Conservation (phyloP, 192 early-diverging fungal species). For the Haplosporangium gracile region DNA sequence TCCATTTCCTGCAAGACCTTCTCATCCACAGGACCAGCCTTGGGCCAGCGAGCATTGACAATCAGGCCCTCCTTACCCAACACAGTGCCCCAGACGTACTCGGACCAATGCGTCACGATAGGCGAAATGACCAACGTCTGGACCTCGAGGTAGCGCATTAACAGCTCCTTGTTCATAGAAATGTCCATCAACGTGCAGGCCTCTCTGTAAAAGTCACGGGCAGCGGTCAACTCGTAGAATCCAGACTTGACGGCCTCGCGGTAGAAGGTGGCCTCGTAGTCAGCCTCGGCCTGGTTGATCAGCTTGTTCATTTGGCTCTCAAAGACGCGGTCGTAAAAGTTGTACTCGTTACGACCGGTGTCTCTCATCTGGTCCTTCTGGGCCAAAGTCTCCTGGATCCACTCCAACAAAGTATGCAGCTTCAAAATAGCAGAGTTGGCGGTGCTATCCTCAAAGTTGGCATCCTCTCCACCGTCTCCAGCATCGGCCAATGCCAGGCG, state of each 20-base stretch:
- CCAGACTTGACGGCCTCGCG: constrained; percentile 93
- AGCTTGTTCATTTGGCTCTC: constrained; percentile 89
- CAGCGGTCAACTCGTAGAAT: constrained; percentile 90
- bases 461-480: constrained; percentile 96
- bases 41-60: constrained; percentile 74
- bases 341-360: constrained; percentile 62
- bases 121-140: constrained; percentile 91
- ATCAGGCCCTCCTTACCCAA: constrained; percentile 79
- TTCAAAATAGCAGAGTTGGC: constrained; percentile 97
- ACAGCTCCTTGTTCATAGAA: constrained; percentile 87
- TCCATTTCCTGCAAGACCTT: constrained; percentile 77
- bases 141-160: constrained; percentile 85
- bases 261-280: constrained; percentile 88
- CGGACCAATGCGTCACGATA: constrained; percentile 94
- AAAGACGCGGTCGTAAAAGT: constrained; percentile 93
- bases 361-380: constrained; percentile 61
- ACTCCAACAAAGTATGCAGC: constrained; percentile 91
- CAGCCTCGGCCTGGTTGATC: constrained; percentile 72
- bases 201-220: constrained; percentile 92
- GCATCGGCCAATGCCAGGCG: constrained; percentile 96
- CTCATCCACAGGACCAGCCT: constrained; percentile 74
- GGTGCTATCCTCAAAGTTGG: constrained; percentile 96
- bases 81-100: constrained; percentile 88
- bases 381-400: constrained; percentile 82
- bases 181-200: constrained; percentile 71